A percentile compares a stretch with the other conserved stretches of the same genome.
These are phyloP conservation scores for Mortierella hygrophila DNA, from an alignment of 192 early-diverging fungal species.

Conservation along the genomic window DNA sequence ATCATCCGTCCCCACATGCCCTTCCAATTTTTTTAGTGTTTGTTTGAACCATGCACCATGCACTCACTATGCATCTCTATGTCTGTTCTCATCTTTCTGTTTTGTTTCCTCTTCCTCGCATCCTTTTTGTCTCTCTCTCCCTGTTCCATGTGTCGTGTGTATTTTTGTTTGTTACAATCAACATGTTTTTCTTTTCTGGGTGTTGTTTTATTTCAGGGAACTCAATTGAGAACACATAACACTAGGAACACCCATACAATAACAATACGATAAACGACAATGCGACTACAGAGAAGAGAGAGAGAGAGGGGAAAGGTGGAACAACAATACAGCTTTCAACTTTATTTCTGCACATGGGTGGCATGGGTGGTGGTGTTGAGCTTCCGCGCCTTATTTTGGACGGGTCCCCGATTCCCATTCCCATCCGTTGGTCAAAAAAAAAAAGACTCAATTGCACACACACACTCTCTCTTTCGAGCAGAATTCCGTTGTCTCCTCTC, in stretches of 20 bases:
- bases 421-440: neutral
- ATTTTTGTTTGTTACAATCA: slow-evolving; percentile 2
- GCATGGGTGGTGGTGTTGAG: neutral
- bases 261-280: neutral
- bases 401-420: neutral
- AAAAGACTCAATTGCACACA: neutral
- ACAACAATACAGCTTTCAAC: neutral
- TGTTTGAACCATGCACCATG: neutral
- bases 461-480: neutral
- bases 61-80: neutral
- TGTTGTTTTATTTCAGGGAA: neutral
- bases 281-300: neutral
- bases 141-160: neutral
- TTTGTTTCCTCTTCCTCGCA: neutral
- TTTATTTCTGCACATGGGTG: neutral
- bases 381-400: neutral
- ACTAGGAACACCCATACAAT: neutral
- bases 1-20: slow-evolving; percentile 1
- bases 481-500: slow-evolving; percentile 2
- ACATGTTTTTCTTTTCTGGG: neutral
- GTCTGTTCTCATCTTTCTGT: neutral
- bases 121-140: neutral
- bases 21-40: neutral
- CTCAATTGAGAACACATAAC: neutral
- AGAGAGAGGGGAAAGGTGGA: neutral